Base-by-base conservation (phyloP, 169 alveolate genomes). In the Plasmodium fragile region DNA sequence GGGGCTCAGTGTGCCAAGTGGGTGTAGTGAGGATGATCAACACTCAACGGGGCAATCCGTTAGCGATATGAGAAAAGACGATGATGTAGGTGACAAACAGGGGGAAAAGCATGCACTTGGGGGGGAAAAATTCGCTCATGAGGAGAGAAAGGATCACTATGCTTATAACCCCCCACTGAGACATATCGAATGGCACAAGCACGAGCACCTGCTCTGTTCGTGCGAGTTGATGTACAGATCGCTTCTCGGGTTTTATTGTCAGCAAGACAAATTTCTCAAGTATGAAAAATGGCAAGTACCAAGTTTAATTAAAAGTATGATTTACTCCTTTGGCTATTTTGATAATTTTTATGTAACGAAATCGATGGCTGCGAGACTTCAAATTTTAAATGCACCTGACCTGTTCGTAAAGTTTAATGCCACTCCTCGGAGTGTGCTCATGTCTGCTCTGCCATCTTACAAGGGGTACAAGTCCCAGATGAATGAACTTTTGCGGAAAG, bases 261-360 rank as follows among this genome's bases (percentile, higher is more conserved):
- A 87, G 59, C 78, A 87, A 45, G 78, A 52, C 52, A 59, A 87
- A 34, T 55, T n/a, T 59, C 69, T 87, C 11, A 87, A 87, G 81
- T 87, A 77, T 25, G 93, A 87, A 79, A 87, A 87, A 77, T 87
- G 93, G 93, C 93, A 87, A 78, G 93, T 87, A 30, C 93, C 93
- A 34, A 87, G 93, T 79, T 79, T 87, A 87, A 87, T 87, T 87
- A 87, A 87, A 87, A 87, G 59, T 45, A 77, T 87, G 16, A 30
- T 87, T 55, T 78, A 87, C 71, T 87, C 93, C 16, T 87, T 87
- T 78, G 93, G 93, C 39, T 87, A 78, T 87, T 87, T 87, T 25
- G 93, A 87, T 22, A 87, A 87, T 78, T 87, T 87, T 75, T 87
- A 87, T 78, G 80, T 87, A 87, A 87, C 93, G 43, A 87, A 87